Evolutionary conservation across 306 rosid genomes (phyloP).

Genomic region (Pyrus betulifolia): DNA sequence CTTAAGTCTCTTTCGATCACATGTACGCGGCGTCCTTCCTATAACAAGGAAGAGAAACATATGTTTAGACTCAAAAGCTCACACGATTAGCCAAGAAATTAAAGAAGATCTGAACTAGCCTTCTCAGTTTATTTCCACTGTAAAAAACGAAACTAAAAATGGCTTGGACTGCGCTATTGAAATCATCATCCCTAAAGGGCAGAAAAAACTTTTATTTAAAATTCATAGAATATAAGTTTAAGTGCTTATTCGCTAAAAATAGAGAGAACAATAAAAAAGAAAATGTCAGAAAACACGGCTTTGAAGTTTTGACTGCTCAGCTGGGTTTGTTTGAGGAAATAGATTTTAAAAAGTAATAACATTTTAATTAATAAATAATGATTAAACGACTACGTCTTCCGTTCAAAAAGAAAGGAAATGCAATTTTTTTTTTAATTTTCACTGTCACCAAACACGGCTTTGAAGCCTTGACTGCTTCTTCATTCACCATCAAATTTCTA

Average conservation of each 20-base stretch:
- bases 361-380: background rate
- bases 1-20: conserved; percentile 74
- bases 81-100: background rate
- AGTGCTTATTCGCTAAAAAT: background rate
- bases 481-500: background rate
- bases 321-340: background rate
- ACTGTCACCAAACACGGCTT: background rate
- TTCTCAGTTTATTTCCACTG: background rate
- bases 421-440: background rate
- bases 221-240: background rate
- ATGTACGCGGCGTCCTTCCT: conserved; percentile 73
- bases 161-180: background rate
- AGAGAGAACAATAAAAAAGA: background rate
- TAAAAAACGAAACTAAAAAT: background rate
- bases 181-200: background rate
- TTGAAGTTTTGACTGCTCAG: background rate
- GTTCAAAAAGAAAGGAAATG: background rate
- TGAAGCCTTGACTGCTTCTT: background rate
- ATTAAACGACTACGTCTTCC: background rate
- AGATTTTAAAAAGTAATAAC: background rate
- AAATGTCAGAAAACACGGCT: background rate
- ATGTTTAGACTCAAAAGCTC: background rate
- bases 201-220: background rate
- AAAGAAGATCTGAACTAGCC: background rate
- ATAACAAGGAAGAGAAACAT: background rate